Evolutionary conservation across 345 rosid species (phyloP), one percentile per base, ranked within the genome.

Genomic region (Combretum micranthum): DNA sequence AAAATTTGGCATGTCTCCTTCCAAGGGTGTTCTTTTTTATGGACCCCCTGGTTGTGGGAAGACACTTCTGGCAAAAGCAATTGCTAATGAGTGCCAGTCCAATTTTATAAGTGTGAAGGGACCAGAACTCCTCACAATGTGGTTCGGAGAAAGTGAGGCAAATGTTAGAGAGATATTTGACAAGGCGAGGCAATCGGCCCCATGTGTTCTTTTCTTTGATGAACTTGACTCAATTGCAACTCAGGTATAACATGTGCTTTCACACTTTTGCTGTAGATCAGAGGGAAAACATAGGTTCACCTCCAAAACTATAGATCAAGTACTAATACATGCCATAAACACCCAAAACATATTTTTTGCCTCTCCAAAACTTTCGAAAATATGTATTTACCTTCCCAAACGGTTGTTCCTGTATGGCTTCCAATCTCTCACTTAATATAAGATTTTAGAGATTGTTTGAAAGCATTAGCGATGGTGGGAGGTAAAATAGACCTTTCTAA

Each of bases 31-130:
- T 39, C 83, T 90, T 16, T 87, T 90, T 77, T 90, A 87, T 47
- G 97, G 97, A n/a, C 96, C 97, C 50, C 97, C 97, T 46, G 97
- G 96, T 39, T 90, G 96, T 57, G 97, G 97, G 20, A 90, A 90
- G 66, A 90, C 97, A 5, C 94, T 90, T 63, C 67, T 90, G 32
- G 97, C 97, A 47, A 90, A 90, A 75, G 97, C 96, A 54, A 90
- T 90, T 59, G 97, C 96, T 37, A 90, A 90, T 59, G 96, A 90
- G 62, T 90, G 97, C 62, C 97, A 90, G 69, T 88, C 97, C 17
- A 90, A 90, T 74, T 87, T 90, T 74, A 87, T 90, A 51, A 90
- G 97, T 53, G 69, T 90, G 69, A 90, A 90, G 75, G 97, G 97
- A 57, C 97, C 97, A 0, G 97, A 90, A 67, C 76, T 90, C 65